Conservation (phyloP, 2,329 filamentous ascomycete genomes). For the Daldinia sp. region DNA sequence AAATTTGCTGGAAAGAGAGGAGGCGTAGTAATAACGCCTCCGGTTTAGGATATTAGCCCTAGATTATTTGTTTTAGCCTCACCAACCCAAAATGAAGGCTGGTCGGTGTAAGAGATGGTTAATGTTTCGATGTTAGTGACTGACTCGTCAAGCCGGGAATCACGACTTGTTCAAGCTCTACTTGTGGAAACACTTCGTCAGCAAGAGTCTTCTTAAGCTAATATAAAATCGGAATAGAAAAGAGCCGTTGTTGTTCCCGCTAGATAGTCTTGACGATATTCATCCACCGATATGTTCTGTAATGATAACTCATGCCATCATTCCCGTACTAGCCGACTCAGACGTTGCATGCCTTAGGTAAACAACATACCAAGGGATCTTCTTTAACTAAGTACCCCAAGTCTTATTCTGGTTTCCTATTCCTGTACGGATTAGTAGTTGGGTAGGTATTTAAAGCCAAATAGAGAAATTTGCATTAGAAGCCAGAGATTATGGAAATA, state of each 20-base stretch:
- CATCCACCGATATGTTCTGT: slow-evolving; percentile 26
- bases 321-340: not conserved
- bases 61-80: not conserved
- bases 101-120: not conserved
- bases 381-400: not conserved
- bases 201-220: not conserved
- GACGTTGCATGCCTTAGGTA: slow-evolving; percentile 20
- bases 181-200: not conserved
- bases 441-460: not conserved
- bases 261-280: slow-evolving; percentile 4
- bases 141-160: not conserved
- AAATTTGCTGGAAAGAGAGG: not conserved
- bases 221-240: not conserved
- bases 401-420: not conserved
- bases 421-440: not conserved
- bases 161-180: not conserved
- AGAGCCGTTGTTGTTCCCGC: not conserved
- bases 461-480: not conserved
- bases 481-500: not conserved
- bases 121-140: not conserved
- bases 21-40: not conserved
- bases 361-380: not conserved
- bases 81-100: not conserved
- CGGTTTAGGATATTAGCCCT: not conserved
- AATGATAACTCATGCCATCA: slow-evolving; percentile 22